A percentile compares a stretch with the other conserved stretches of the same genome.
Conservation (phyloP, 768 basidiomycete genomes). For the Rhodocollybia butyracea region DNA sequence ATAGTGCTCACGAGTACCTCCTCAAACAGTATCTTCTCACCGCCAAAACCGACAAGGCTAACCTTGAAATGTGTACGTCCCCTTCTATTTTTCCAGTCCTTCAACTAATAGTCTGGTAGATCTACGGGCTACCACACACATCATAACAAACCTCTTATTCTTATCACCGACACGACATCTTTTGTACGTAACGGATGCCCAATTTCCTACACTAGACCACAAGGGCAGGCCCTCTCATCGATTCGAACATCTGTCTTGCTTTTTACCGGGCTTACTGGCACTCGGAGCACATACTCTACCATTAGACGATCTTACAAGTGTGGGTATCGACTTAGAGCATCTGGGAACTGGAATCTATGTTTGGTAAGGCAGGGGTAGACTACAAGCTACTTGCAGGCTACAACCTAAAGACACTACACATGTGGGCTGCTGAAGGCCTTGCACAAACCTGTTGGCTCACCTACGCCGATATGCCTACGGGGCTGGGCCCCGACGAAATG, state of each 20-base stretch:
- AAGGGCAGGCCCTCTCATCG: slow-evolving; percentile 38
- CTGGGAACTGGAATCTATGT: slow-evolving; percentile 35
- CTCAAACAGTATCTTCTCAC: slow-evolving; percentile 73
- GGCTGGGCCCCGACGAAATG: slow-evolving; percentile 65
- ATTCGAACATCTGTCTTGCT: slow-evolving; percentile 77
- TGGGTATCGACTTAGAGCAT: slow-evolving; percentile 44
- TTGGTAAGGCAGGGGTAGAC: slow-evolving; percentile 31
- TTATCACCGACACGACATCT: slow-evolving; percentile 61
- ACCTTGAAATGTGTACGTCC: slow-evolving; percentile 63
- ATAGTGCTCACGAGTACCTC: slow-evolving; percentile 77
- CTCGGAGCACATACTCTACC: slow-evolving; percentile 65
- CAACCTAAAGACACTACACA: slow-evolving; percentile 60
- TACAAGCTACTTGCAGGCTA: slow-evolving; percentile 38
- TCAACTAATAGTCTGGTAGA: slow-evolving; percentile 34
- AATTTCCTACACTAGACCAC: slow-evolving; percentile 21
- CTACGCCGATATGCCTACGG: slow-evolving; percentile 69
- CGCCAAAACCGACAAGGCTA: slow-evolving; percentile 54
- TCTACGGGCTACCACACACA: slow-evolving; percentile 56
- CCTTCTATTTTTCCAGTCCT: background rate
- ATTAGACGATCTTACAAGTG: slow-evolving; percentile 44
- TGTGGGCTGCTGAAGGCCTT: slow-evolving; percentile 75
- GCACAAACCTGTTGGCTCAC: slow-evolving; percentile 68
- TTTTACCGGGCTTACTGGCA: slow-evolving; percentile 72
- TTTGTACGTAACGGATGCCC: slow-evolving; percentile 64
- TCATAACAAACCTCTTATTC: slow-evolving; percentile 64